Evolutionary conservation across 768 basidiomycete genomes (phyloP).

Genomic region (Dacryopinax primogenitus): DNA sequence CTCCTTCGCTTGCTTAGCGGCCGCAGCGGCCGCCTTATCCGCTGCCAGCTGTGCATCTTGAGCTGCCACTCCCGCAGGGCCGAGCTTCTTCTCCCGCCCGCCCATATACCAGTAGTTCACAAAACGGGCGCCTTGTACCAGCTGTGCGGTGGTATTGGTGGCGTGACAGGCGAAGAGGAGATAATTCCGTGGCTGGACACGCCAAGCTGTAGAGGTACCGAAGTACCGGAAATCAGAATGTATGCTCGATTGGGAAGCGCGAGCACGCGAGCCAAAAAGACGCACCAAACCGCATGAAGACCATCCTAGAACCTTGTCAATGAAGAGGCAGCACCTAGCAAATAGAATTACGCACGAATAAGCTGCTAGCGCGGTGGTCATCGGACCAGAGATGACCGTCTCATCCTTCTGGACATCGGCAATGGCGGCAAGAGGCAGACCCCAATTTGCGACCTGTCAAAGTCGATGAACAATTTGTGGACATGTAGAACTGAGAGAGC

Average conservation of each 20-base stretch:
- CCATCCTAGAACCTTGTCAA: conserved; percentile 37
- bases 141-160: conserved; percentile 81
- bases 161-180: conserved; percentile 86
- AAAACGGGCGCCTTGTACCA: conserved; percentile 72
- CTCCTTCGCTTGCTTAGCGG: background rate
- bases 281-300: conserved; percentile 93
- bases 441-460: conserved; percentile 89
- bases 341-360: conserved; percentile 67
- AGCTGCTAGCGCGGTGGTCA: conserved; percentile 77
- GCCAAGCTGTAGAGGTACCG: conserved; percentile 70
- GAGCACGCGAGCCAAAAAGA: conserved; percentile 20
- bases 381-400: conserved; percentile 90
- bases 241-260: too few relatives aligned
- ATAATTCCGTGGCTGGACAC: conserved; percentile 91
- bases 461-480: background rate
- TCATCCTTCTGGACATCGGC: conserved; percentile 85
- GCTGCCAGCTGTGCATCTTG: conserved; percentile 15
- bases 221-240: too few relatives aligned
- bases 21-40: background rate
- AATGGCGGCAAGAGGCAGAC: conserved; percentile 85
- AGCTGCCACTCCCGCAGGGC: conserved; percentile 21
- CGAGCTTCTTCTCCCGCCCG: conserved; percentile 60
- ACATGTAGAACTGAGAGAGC: conserved; percentile 35
- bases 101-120: conserved; percentile 84
- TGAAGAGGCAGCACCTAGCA: conserved; percentile 28